phyloP scores from a whole-genome alignment of 257 asterid species.

The Plectranthus barbatus region DNA sequence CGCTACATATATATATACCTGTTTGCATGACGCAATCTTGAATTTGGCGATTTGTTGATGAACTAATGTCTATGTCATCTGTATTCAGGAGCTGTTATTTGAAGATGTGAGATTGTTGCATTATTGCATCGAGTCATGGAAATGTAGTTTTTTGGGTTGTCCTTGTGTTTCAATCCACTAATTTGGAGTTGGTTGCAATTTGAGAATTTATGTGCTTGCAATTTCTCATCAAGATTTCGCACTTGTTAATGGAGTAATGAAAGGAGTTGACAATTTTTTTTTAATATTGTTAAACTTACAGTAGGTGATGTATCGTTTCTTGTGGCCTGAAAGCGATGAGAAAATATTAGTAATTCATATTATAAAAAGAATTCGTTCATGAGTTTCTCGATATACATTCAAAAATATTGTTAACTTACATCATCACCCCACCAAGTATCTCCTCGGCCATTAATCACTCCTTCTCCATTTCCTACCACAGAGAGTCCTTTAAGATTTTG shows the following conservation, averaged over 20 bases:
- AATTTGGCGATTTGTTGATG: neutral
- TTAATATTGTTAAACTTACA: neutral
- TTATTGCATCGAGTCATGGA: neutral
- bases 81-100: neutral
- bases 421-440: too few species aligned
- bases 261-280: neutral
- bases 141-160: neutral
- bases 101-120: neutral
- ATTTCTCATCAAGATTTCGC: too few species aligned
- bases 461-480: too few species aligned
- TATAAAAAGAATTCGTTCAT: too few species aligned
- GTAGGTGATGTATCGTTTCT: neutral
- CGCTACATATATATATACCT: too few species aligned
- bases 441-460: too few species aligned
- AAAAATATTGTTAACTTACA: too few species aligned
- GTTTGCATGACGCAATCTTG: neutral
- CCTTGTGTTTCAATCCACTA: neutral
- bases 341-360: too few species aligned
- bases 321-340: neutral
- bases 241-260: too few species aligned
- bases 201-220: neutral
- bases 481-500: neutral
- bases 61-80: constrained; percentile 1
- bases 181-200: neutral
- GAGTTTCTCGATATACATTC: too few species aligned